Base-by-base conservation (phyloP, 2,329 filamentous ascomycete species). In the Penicillium sp. region DNA sequence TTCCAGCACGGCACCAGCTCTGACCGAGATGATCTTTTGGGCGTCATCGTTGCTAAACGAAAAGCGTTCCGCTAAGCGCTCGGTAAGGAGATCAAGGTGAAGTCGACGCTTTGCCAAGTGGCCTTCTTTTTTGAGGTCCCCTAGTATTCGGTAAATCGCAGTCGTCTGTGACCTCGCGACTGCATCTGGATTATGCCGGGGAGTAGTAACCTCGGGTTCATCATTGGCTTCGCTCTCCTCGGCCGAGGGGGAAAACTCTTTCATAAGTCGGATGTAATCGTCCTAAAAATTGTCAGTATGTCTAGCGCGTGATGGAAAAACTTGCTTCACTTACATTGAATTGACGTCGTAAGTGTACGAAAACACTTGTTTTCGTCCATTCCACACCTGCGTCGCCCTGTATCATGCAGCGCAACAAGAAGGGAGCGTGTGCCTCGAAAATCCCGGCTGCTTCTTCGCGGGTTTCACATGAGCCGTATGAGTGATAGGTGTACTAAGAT, bases 371-470 rank as follows among this genome's bases (percentile, higher is more conserved):
- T 34, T 71, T 70, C 7, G 68, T 67, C 78, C 78, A 80, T 47
- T 77, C 67, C 34, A 79, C 65, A 43, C 69, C 70, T 60, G 79
- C 77, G 55, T 74, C 72, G 4, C 72, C 75, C 56, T 75, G 74
- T 16, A 79, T 61, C 78, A 80, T 80, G 40, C 76, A 74, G 18
- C 69, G 73, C 13, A 80, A 69, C n/a, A 80, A 63, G 56, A 80
- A 80, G 36, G 65, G 59, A 49, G 74, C 72, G 55, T 80, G 76
- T 52, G 74, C 74, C 50, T 77, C 68, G 47, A 80, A 77, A 2
- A 75, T 72, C 51, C 78, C 77, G 22, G 72, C 72, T n/a, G 77
- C 76, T 48, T 79, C 76, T 42, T 79, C 75, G 16, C 70, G 68
- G 54, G 76, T 75, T 57, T 79, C 71, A 57, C 73, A 74, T 43